phyloP scores from a whole-genome alignment of 352 stramenopile species.

The Pythium rishiriense region DNA sequence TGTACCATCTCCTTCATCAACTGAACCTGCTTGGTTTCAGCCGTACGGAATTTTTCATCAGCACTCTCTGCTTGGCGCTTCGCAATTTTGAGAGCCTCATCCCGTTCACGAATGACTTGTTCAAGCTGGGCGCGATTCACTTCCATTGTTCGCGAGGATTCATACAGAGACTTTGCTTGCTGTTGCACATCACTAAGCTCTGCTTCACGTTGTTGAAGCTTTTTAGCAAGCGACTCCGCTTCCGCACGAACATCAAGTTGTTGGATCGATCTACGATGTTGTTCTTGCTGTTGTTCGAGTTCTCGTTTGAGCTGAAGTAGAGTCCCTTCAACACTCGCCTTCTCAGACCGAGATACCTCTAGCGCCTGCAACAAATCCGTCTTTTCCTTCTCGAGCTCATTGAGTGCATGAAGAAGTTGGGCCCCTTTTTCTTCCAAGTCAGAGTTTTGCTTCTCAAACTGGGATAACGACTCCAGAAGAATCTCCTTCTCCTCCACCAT shows the following conservation, averaged over 20 bases:
- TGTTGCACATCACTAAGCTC: slow-evolving; percentile 19
- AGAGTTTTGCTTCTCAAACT: slow-evolving; percentile 55
- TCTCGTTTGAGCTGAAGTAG: slow-evolving; percentile 8
- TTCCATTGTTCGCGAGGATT: slow-evolving; percentile 16
- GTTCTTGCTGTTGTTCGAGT: slow-evolving; percentile 4
- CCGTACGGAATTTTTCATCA: slow-evolving; percentile 5
- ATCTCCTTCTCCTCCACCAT: slow-evolving; percentile 37
- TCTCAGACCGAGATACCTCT: slow-evolving; percentile 4
- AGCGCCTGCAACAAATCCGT: slow-evolving; percentile 8
- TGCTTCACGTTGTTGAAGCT: slow-evolving; percentile 19
- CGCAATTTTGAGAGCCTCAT: slow-evolving; percentile 10
- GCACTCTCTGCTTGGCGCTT: slow-evolving; percentile 11
- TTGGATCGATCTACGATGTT: slow-evolving; percentile 4
- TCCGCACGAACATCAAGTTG: slow-evolving; percentile 6
- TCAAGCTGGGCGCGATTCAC: slow-evolving; percentile 9
- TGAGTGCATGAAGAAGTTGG: slow-evolving; percentile 19
- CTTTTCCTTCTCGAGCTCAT: slow-evolving; percentile 27
- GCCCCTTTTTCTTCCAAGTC: slow-evolving; percentile 36
- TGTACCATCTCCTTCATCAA: slow-evolving; percentile 13
- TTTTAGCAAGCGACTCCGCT: slow-evolving; percentile 3
- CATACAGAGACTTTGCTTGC: slow-evolving; percentile 13
- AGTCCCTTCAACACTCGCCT: slow-evolving; percentile 8
- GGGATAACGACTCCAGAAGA: slow-evolving; percentile 32
- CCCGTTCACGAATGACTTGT: slow-evolving; percentile 11
- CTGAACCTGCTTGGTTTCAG: slow-evolving; percentile 8